These are phyloP conservation scores for Brasilioporus rufonigricans DNA, from an alignment of 768 basidiomycete genomes.

Conservation along the genomic window DNA sequence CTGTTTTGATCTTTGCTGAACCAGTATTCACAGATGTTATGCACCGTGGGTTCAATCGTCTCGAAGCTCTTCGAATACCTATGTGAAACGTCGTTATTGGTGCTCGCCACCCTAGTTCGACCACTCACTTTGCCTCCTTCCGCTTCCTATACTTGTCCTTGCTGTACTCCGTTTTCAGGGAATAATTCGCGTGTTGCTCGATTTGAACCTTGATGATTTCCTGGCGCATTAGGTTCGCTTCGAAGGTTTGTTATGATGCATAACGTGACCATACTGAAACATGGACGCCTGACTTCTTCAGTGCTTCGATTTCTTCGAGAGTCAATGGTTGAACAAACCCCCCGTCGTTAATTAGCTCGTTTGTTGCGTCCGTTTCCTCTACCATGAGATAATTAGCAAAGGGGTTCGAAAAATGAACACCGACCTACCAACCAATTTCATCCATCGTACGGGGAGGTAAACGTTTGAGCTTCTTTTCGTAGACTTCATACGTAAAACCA, in stretches of 20 bases:
- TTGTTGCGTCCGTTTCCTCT: constrained; percentile 98
- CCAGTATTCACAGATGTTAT: constrained; percentile 89
- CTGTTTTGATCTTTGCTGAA: constrained; percentile 78
- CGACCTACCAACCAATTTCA: constrained; percentile 64
- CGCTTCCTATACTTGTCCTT: constrained; percentile 98
- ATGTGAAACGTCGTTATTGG: neutral
- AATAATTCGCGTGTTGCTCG: constrained; percentile 87
- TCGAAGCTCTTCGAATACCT: constrained; percentile 89
- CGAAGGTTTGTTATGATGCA: neutral
- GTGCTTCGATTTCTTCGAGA: constrained; percentile 74
- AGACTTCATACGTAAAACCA: constrained; percentile 87
- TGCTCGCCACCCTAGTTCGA: neutral
- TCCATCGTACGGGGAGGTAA: constrained; percentile 62
- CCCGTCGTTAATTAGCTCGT: constrained; percentile 91
- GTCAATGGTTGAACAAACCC: constrained; percentile 82
- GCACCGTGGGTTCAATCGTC: constrained; percentile 82
- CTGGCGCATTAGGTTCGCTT: constrained; percentile 39
- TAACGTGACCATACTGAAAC: constrained; percentile 54
- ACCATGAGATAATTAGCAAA: constrained; percentile 2
- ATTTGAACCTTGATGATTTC: constrained; percentile 96
- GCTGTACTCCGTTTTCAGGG: constrained; percentile 95
- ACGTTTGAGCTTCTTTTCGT: constrained; percentile 62
- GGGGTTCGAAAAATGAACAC: neutral
- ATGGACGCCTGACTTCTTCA: constrained; percentile 81
- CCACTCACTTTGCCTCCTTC: constrained; percentile 89